Evolutionary conservation across 805 yeast species (phyloP).

Genomic region (Barnettozyma wickerhamii): DNA sequence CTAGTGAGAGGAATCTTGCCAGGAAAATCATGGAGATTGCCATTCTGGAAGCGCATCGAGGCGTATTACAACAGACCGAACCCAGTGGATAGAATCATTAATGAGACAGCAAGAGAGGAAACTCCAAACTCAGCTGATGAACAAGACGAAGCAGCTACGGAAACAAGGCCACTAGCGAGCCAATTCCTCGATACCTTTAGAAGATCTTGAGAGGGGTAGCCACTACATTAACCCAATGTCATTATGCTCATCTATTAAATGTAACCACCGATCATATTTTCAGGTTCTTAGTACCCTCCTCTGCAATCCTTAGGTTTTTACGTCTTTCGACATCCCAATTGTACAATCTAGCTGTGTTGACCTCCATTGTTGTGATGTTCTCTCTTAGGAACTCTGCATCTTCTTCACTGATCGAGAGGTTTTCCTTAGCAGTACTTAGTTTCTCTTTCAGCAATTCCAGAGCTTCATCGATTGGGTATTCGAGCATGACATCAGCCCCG

Average conservation of each 20-base stretch:
- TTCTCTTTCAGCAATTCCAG: constrained; percentile 59
- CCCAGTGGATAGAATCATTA: constrained; percentile 6
- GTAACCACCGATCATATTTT: constrained; percentile 7
- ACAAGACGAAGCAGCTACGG: constrained; percentile 22
- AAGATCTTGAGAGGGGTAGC: too few relatives aligned
- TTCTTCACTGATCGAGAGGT: constrained; percentile 61
- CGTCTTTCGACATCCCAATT: constrained; percentile 86
- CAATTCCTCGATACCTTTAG: constrained; percentile 46
- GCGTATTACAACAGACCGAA: constrained; percentile 3
- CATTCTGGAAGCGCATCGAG: constrained; percentile 20
- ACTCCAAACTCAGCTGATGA: constrained; percentile 14
- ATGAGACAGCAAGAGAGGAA: constrained; percentile 8
- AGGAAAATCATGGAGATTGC: constrained; percentile 36
- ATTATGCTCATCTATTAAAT: neutral
- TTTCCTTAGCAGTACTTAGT: constrained; percentile 56
- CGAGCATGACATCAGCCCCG: constrained; percentile 98
- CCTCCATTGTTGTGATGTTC: constrained; percentile 96
- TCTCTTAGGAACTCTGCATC: constrained; percentile 82
- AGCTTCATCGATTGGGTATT: constrained; percentile 89
- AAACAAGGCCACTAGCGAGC: constrained; percentile 40
- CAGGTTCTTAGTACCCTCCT: constrained; percentile 36
- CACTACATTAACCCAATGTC: too few relatives aligned
- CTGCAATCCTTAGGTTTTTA: constrained; percentile 39
- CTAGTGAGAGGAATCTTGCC: constrained; percentile 33
- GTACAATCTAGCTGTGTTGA: constrained; percentile 88